Base-by-base conservation (phyloP, 2,329 filamentous ascomycete genomes). In the Aspergillus fructus region DNA sequence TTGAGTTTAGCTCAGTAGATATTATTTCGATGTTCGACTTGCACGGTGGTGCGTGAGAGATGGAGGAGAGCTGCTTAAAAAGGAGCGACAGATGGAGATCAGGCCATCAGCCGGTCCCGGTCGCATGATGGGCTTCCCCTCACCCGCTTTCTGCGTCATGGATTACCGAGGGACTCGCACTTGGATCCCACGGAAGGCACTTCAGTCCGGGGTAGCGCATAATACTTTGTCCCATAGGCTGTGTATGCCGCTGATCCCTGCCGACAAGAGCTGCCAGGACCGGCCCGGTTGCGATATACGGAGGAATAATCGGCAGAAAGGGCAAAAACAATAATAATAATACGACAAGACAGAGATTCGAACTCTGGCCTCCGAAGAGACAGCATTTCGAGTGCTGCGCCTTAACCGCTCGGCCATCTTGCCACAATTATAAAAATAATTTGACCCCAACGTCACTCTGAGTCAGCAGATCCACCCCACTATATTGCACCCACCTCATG, bases 341-440 rank as follows among this genome's bases (percentile, higher is more conserved):
- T 11, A 30, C 49, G 49, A 41, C 49, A 50, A 23, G 34, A 30
- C 34, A 19, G 34, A 37, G 49, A 50, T 50, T 50, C 30, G 49
- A 50, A 50, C 48, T 33, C 30, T n/a, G 17, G 48, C 19, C 13
- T n/a, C 30, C 48, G 33, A 49, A 40, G 30, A 37, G 27, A 49
- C 30, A 40, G 30, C 30, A 49, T 39, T 49, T 49, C 48, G 48
- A 49, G 30, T 49, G 30, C 30, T 23, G 17, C 49, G 49, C 49
- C 49, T 50, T 50, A 50, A 50, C 49, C 49, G 30, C 49, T 50
- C 49, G 49, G 49, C 49, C 49, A 50, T 30, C 49, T 42, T 40
- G 37, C 49, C 37, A 24, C 6, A 17, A 9, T 40, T 49, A 15
- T 9, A 17, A 49, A 24, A 47, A 47, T 47, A 47, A 15, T 40